phyloP scores from a whole-genome alignment of 768 basidiomycete genomes.

The Tubosaeta sp. region DNA sequence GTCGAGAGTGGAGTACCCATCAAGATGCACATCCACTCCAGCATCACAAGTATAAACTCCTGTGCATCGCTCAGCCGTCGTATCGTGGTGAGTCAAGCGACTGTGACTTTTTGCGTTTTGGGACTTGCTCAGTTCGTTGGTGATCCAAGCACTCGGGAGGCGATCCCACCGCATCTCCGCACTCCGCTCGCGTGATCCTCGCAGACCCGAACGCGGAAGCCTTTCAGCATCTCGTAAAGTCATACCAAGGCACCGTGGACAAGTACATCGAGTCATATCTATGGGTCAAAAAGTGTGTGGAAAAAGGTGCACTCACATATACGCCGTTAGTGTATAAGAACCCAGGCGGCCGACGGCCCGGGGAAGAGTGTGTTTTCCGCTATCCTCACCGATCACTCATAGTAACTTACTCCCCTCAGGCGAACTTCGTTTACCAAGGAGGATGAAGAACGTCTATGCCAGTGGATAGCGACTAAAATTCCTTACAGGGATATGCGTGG shows the following conservation, averaged over 20 bases:
- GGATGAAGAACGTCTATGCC: slow-evolving; percentile 70
- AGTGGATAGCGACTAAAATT: slow-evolving; percentile 80
- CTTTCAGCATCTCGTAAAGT: slow-evolving; percentile 71
- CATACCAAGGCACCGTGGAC: slow-evolving; percentile 58
- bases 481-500: slow-evolving; percentile 82
- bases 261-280: slow-evolving; percentile 79
- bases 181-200: slow-evolving; percentile 69
- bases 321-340: slow-evolving; percentile 82
- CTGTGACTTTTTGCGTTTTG: slow-evolving; percentile 1
- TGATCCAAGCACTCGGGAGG: slow-evolving; percentile 69
- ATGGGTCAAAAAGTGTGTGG: slow-evolving; percentile 83
- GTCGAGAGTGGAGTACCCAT: slow-evolving; percentile 60
- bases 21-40: slow-evolving; percentile 74
- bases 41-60: slow-evolving; percentile 75
- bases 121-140: background rate
- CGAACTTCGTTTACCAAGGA: slow-evolving; percentile 74
- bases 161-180: slow-evolving; percentile 62
- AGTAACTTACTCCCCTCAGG: too few species aligned
- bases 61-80: slow-evolving; percentile 60
- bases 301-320: slow-evolving; percentile 58
- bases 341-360: slow-evolving; percentile 73
- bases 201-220: slow-evolving; percentile 77
- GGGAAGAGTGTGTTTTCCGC: slow-evolving; percentile 63
- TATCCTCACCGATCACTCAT: background rate
- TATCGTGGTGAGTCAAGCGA: slow-evolving; percentile 53